Evolutionary conservation across 805 yeast genomes (phyloP), one percentile per base, ranked within the genome.

Genomic region (Citeromyces matritensis): DNA sequence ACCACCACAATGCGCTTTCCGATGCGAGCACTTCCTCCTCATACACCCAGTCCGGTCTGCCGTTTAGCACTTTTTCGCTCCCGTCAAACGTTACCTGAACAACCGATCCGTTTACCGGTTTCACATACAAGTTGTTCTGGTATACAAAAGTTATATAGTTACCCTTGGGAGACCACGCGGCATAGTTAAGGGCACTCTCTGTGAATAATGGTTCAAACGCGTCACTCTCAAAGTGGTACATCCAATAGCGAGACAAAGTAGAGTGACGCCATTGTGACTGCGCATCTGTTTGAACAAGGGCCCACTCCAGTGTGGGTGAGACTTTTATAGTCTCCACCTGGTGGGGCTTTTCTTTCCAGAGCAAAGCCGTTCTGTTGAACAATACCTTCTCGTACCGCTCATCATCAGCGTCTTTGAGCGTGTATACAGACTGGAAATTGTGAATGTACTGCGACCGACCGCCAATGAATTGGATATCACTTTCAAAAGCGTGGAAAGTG

Each of bases 1-100:
- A 56, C 85, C 88, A 80, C 80, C 84, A 79, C 9, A 79, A 53
- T 1, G 79, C 71, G 24, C 48, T 51, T 38, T 77, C 86, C 10
- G 54, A 42, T 0, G 63, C 63, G 9, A 73, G 51, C 1, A 81
- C 81, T 43, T 81, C 94, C 44, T 81, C 93, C 47, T 81, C 93
- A 48, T 80, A 80, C 2, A 80, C 75, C 91, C 93, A 81, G 44
- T 80, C 91, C 0, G 86, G 73, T 38, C 63, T 74, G 5, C 83
- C 94, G 41, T 80, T 74, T 37, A 65, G 60, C 4, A 78, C 54
- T 11, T 61, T 51, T 1, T 38, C 44, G 9, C 63, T 53, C 0
- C 85, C 86, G 45, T 69, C 78, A 4, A 38, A 36, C 1, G 78
- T 67, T 7, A 71, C 46, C 35, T 53, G 59, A 0, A 37, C 44